Evolutionary conservation across 2,329 filamentous ascomycete species (phyloP).

Genomic region (Sporothrix schenckii): DNA sequence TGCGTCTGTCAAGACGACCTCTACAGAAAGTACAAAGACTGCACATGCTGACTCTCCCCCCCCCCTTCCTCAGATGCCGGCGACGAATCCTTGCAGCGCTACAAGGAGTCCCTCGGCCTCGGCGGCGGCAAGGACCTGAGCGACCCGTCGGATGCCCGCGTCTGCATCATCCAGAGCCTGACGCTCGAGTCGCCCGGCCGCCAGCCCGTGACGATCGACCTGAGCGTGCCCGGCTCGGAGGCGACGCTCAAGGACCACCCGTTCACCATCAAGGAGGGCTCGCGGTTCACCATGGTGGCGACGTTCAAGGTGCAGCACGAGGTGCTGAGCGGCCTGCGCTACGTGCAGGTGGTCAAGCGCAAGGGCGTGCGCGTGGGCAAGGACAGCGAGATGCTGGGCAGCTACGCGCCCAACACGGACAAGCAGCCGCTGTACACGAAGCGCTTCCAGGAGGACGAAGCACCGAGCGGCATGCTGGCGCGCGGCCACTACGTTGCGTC

Average conservation of each 20-base stretch:
- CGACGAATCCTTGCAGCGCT: constrained; percentile 94
- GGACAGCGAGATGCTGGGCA: constrained; percentile 98
- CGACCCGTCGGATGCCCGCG: constrained; percentile 79
- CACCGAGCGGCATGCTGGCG: constrained; percentile 85
- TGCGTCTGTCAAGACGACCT: too few species aligned
- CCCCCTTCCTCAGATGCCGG: constrained; percentile 55
- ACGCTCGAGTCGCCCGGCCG: constrained; percentile 85
- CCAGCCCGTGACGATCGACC: constrained; percentile 83
- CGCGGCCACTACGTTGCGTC: constrained; percentile 88
- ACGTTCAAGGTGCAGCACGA: constrained; percentile 96
- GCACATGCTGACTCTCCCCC: background rate
- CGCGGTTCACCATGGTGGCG: constrained; percentile 91
- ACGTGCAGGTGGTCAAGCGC: constrained; percentile 90
- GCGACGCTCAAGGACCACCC: constrained; percentile 82
- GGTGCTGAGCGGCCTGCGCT: constrained; percentile 92
- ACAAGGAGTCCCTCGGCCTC: constrained; percentile 95
- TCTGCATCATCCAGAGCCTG: constrained; percentile 90
- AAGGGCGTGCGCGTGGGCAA: constrained; percentile 86
- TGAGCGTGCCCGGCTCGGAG: constrained; percentile 73
- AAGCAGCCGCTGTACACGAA: constrained; percentile 85
- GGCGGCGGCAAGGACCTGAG: constrained; percentile 71
- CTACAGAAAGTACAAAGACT: background rate
- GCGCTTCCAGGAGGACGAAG: constrained; percentile 90
- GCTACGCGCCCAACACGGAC: constrained; percentile 89
- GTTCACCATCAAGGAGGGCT: constrained; percentile 96